Percentiles rank a stretch among this genome's conserved stretches.
Conservation (phyloP, 306 rosid genomes). For the Purshia tridentata region DNA sequence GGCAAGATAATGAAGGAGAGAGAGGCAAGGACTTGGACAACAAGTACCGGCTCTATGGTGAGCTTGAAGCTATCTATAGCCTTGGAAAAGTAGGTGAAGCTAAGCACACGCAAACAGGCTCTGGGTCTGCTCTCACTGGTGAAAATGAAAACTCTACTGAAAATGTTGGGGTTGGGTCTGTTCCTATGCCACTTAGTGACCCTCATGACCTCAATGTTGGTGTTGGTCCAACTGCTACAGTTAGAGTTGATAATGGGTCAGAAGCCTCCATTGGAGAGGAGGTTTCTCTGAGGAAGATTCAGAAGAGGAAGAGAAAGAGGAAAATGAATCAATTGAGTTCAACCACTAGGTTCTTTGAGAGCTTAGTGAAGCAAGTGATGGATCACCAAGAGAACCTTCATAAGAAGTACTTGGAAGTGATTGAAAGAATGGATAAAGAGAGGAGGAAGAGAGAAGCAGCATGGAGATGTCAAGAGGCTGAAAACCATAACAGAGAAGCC, state of each 20-base stretch:
- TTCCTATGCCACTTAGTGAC: slow-evolving; percentile 7
- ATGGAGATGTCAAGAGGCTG: slow-evolving; percentile 29
- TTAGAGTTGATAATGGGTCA: slow-evolving; percentile 2
- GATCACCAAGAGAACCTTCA: slow-evolving; percentile 31
- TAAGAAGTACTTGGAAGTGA: slow-evolving; percentile 18
- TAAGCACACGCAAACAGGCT: slow-evolving; percentile 11
- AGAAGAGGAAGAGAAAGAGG: slow-evolving; percentile 21
- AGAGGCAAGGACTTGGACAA: slow-evolving; percentile 17
- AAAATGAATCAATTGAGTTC: slow-evolving; percentile 2
- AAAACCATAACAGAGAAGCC: slow-evolving; percentile 29
- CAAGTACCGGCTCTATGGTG: slow-evolving; percentile 17
- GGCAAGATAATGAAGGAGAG: slow-evolving; percentile 10
- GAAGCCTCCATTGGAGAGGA: slow-evolving; percentile 28
- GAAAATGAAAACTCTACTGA: slow-evolving; percentile 17
- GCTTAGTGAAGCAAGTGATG: slow-evolving; percentile 28
- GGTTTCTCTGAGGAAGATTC: neutral
- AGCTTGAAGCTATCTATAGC: slow-evolving; percentile 28
- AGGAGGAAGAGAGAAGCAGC: slow-evolving; percentile 29
- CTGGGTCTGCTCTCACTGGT: slow-evolving; percentile 29
- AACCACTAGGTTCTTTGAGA: slow-evolving; percentile 19
- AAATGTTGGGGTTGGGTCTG: neutral
- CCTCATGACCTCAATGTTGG: neutral
- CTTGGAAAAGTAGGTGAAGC: slow-evolving; percentile 23
- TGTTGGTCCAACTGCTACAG: neutral
- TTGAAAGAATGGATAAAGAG: slow-evolving; percentile 25